phyloP scores from a whole-genome alignment of 305 asterid species.

The Caryopteris hybrid region DNA sequence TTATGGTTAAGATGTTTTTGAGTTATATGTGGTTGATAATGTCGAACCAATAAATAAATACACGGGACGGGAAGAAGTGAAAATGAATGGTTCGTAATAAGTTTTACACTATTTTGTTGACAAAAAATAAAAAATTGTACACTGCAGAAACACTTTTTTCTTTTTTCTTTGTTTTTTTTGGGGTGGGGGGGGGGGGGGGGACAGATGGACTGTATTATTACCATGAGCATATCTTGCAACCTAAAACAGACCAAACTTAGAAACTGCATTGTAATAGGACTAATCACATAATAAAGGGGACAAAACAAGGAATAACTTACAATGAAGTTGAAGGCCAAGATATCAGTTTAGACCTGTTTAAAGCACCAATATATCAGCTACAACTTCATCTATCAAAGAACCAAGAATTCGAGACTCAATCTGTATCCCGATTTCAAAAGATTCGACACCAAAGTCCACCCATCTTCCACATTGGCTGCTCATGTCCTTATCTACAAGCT shows the following conservation, averaged over 20 bases:
- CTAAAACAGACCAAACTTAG: neutral
- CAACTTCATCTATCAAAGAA: slow-evolving; percentile 69
- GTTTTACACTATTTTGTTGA: too few relatives aligned
- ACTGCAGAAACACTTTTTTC: too few relatives aligned
- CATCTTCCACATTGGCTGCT: slow-evolving; percentile 65
- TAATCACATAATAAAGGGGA: neutral
- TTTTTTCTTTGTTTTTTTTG: too few relatives aligned
- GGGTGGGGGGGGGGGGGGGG: too few relatives aligned
- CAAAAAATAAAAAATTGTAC: too few relatives aligned
- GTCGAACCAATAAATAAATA: too few relatives aligned
- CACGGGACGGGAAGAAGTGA: too few relatives aligned
- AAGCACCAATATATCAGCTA: slow-evolving; percentile 54
- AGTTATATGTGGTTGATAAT: too few relatives aligned
- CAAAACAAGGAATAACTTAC: slow-evolving; percentile 2
- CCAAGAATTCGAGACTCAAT: slow-evolving; percentile 61
- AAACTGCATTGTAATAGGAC: neutral
- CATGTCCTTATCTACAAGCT: slow-evolving; percentile 80
- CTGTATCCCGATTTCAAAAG: slow-evolving; percentile 65
- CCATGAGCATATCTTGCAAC: neutral
- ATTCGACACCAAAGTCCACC: slow-evolving; percentile 68
- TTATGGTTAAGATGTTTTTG: too few relatives aligned
- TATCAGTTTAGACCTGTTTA: too few relatives aligned
- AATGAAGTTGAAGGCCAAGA: slow-evolving; percentile 34
- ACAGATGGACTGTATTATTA: neutral
- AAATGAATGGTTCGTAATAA: too few relatives aligned